Evolutionary conservation across 306 rosid genomes (phyloP).

Genomic region (Alnus glutinosa): DNA sequence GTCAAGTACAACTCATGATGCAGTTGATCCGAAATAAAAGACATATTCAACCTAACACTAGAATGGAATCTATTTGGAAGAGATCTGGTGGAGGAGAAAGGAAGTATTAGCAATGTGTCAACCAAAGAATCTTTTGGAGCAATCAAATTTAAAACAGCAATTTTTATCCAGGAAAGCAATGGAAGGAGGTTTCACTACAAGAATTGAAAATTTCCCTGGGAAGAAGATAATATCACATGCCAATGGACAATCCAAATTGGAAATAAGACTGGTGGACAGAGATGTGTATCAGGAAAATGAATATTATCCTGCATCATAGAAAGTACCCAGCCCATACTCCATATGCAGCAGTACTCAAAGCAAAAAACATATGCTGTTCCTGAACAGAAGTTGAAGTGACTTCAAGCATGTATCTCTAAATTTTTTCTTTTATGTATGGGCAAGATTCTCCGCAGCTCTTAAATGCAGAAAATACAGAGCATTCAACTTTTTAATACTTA

Average conservation of each 20-base stretch:
- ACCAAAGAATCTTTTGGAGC: background rate
- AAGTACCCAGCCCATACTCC: background rate
- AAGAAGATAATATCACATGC: background rate
- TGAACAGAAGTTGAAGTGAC: background rate
- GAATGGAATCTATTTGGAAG: background rate
- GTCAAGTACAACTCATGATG: background rate
- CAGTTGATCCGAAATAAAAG: background rate
- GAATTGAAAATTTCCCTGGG: background rate
- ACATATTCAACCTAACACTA: background rate
- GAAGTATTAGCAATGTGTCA: background rate
- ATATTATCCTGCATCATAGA: background rate
- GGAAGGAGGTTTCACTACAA: background rate
- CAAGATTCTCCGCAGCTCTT: background rate
- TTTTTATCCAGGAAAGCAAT: background rate
- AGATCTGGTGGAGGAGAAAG: background rate
- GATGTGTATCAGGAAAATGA: background rate
- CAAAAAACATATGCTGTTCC: background rate
- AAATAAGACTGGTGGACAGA: background rate
- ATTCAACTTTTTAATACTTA: slow-evolving; percentile 5
- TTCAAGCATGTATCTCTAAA: background rate
- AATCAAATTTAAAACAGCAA: background rate
- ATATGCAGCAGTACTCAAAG: background rate
- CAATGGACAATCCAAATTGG: background rate
- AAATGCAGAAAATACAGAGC: background rate
- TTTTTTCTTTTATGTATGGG: background rate